A percentile compares a stretch with the other conserved stretches of the same genome.
Evolutionary conservation across 768 basidiomycete genomes (phyloP).

Genomic region (Hericium alpestre): DNA sequence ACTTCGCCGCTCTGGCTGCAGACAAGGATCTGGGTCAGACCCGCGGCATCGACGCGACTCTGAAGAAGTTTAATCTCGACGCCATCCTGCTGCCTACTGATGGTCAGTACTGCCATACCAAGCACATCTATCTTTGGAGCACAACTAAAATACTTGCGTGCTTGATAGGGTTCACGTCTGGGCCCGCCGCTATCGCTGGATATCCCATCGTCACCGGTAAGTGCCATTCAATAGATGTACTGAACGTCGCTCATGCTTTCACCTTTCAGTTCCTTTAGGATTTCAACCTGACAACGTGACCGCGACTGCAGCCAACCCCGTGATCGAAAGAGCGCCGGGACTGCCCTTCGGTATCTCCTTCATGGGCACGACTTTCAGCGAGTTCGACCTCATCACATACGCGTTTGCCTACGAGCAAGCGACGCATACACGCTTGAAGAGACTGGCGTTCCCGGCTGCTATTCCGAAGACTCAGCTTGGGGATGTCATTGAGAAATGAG

Average conservation of each 20-base stretch:
- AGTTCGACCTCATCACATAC: conserved; percentile 15
- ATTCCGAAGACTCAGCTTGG: conserved; percentile 17
- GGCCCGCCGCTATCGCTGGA: conserved; percentile 13
- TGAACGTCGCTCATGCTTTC: not conserved
- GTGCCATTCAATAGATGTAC: not conserved
- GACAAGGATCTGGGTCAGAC: conserved; percentile 22
- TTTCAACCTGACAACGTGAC: conserved; percentile 14
- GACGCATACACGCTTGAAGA: conserved; percentile 15
- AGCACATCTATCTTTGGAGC: not conserved
- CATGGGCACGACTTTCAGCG: conserved; percentile 17
- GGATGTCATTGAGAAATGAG: not conserved
- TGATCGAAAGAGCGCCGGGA: conserved; percentile 12
- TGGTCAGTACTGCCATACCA: conserved; percentile 14
- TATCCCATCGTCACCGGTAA: conserved; percentile 13
- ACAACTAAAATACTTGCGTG: not conserved
- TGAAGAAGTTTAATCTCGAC: conserved; percentile 21
- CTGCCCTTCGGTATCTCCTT: conserved; percentile 22
- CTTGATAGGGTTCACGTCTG: conserved; percentile 5
- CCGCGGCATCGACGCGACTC: conserved; percentile 24
- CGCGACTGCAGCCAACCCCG: conserved; percentile 8
- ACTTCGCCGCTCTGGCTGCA: conserved; percentile 19
- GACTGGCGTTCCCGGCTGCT: conserved; percentile 13
- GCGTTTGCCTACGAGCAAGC: conserved; percentile 21
- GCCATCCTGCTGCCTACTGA: conserved; percentile 24
- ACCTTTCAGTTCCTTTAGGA: conserved; percentile 12